Evolutionary conservation across 78 protist species (phyloP), one percentile per base, ranked within the genome.

Genomic region (Corallochytrium limacisporum): DNA sequence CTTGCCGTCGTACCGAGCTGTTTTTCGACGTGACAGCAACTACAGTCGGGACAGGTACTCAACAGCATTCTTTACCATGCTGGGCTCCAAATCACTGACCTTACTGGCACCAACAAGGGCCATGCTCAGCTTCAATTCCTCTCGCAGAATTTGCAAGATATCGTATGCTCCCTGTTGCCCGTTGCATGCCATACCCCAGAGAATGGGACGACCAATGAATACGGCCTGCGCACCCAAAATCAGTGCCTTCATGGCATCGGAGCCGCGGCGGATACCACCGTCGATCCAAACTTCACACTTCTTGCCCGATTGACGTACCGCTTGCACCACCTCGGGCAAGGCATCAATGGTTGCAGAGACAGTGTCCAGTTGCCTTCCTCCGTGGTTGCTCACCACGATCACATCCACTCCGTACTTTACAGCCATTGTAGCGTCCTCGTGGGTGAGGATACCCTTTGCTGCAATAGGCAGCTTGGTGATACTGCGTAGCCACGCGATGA

Each of bases 231-330:
- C 90, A 12, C 79, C 79, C 7, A 66, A 47, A 26, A 31, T 13
- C 40, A 33, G 47, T 3, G 47, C 65, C 43, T 12, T 12, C 39
- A 3, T 22, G 28, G n/a, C 51, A 47, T 81, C 91, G 0, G 87
- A 59, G 48, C 91, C 87, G 35, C 91, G 32, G 32, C 91, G 63
- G 29, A 85, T 54, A 22, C 91, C 91, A 32, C 91, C 87, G 56
- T 85, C 91, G 39, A 85, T 42, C 47, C 61, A 47, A 3, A 85
- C 71, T 18, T 81, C 81, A 33, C n/a, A n/a, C n/a, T n/a, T n/a
- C n/a, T n/a, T 55, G 44, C 22, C 77, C 80, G 8, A 28, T n/a
- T n/a, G n/a, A n/a, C n/a, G 47, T 12, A 81, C 71, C 6, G 73
- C 86, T 2, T n/a, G 42, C 7, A 48, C 55, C 44, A 85, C 65